Evolutionary conservation across 2,329 filamentous ascomycete genomes (phyloP), one percentile per base, ranked within the genome.

Genomic region (Diaporthe nobilis): DNA sequence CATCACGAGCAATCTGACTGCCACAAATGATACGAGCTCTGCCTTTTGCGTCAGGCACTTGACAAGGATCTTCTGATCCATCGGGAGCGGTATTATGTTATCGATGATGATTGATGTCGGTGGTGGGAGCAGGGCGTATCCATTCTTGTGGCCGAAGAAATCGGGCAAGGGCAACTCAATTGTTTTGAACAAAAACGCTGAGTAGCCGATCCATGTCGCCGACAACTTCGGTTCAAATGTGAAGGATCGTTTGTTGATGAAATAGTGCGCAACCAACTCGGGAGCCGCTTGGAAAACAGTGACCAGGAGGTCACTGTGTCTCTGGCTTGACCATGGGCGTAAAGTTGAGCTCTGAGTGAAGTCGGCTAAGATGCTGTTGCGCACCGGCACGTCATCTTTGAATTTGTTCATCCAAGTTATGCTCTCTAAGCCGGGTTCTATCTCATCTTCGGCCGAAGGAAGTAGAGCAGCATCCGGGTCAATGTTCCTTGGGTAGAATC

Each of bases 121-220:
- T 12, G 97, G 96, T 42, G 97, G 96, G 20, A 92, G 86, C 25
- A 87, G 84, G 34, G 92, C 91, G 77, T 91, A 93, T 57, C 87
- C 88, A 17, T 90, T 88, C 55, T 87, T 87, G 79, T 92, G 91
- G 17, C 95, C 95, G 81, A 96, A 95, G 76, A 90, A 90, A 37
- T 86, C 82, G 2, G 96, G 96, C 2, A 98, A 87, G 1, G 93
- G 91, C 49, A 97, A 86, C 75, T 93, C 90, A 61, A 98, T 92
- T 1, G 93, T 91, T 77, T 94, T 94, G 83, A 97, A 98, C 7
- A 99, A 85, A 77, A 98, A 95, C 0, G 95, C 92, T 0, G 95
- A 95, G 82, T 97, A 98, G 57, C 96, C 96, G 79, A 98, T 94
- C 97, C 97, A 99, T 0, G 95, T 97, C 60, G 95, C 93, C 4